Percentiles rank a stretch among this genome's conserved stretches.
Conservation (phyloP, 225 moss, liverwort and hornwort species). For the Thuidium tamariscinum region DNA sequence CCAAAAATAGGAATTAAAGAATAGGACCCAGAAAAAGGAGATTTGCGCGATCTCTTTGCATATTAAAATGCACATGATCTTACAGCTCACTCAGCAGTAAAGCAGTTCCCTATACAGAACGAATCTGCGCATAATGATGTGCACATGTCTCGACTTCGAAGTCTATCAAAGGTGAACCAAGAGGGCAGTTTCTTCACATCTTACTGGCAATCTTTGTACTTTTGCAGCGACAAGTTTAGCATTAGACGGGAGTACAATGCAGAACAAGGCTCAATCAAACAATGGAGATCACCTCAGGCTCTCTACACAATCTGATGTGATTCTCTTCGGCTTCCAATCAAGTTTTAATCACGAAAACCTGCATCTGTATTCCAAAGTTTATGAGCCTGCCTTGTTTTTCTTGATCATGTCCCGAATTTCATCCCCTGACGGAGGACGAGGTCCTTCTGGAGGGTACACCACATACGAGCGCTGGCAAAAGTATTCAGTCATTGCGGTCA, state of each 20-base stretch:
- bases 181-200: neutral
- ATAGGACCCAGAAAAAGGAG: neutral
- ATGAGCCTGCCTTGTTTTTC: conserved; percentile 39
- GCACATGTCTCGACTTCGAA: neutral
- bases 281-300: neutral
- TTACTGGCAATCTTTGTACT: neutral
- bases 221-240: neutral
- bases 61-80: neutral
- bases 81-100: neutral
- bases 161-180: neutral
- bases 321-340: neutral
- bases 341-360: neutral
- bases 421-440: conserved; percentile 70
- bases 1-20: neutral
- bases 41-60: neutral
- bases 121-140: neutral
- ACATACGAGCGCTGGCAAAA: conserved; percentile 67
- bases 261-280: neutral
- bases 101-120: neutral
- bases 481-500: neutral
- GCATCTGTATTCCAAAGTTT: neutral
- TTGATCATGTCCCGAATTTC: conserved; percentile 73
- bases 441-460: conserved; percentile 89
- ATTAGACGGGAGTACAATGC: neutral
- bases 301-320: neutral